Evolutionary conservation across 352 stramenopile genomes (phyloP).

Genomic region (Peronospora tabacina): DNA sequence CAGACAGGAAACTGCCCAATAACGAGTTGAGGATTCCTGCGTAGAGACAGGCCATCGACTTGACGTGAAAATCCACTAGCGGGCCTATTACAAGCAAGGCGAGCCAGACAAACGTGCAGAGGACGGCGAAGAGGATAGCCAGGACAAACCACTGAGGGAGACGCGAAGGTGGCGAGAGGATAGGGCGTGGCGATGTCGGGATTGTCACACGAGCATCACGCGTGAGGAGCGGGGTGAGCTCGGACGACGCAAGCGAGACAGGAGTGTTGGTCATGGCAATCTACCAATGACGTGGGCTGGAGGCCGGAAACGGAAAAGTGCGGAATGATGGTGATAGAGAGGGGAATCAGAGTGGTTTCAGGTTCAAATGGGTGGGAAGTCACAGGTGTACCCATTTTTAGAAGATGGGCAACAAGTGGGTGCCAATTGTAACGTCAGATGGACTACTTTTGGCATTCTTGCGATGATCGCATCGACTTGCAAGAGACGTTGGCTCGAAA

Average conservation of each 20-base stretch:
- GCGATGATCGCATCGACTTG: too few species aligned
- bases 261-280: neutral
- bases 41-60: slow-evolving; percentile 42
- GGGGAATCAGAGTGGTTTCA: too few species aligned
- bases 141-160: slow-evolving; percentile 55
- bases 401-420: too few species aligned
- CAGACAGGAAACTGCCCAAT: slow-evolving; percentile 65
- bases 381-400: too few species aligned
- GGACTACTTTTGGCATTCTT: too few species aligned
- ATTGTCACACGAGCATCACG: slow-evolving; percentile 14
- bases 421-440: too few species aligned
- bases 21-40: slow-evolving; percentile 67
- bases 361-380: too few species aligned
- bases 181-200: neutral
- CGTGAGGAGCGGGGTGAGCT: slow-evolving; percentile 27
- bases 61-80: slow-evolving; percentile 25
- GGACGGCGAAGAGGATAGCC: slow-evolving; percentile 33
- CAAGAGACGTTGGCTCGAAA: too few species aligned
- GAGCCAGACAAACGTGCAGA: slow-evolving; percentile 43
- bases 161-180: slow-evolving; percentile 7
- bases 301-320: neutral
- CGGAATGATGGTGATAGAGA: neutral
- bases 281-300: neutral
- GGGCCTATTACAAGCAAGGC: slow-evolving; percentile 36
- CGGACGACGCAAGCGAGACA: slow-evolving; percentile 7